Percentiles rank a stretch among this genome's conserved stretches.
Conservation (phyloP, 1,284 basidiomycete genomes). For the Inonotus hispidus region DNA sequence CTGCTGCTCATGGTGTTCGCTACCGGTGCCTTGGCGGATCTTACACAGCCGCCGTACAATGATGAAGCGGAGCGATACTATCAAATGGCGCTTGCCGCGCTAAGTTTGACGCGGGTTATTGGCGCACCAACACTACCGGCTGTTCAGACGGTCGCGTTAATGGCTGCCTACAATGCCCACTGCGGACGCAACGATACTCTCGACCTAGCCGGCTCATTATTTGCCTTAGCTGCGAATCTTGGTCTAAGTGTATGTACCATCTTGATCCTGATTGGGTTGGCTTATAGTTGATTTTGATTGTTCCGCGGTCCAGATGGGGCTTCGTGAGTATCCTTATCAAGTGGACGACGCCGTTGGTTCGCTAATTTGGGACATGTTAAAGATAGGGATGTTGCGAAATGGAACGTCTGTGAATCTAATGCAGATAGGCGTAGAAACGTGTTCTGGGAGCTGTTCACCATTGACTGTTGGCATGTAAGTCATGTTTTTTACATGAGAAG, state of each 20-base stretch:
- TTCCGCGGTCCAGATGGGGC: conserved; percentile 24
- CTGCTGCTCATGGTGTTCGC: conserved; percentile 23
- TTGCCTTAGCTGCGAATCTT: conserved; percentile 25
- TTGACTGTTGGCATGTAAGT: conserved; percentile 33
- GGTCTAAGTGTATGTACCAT: conserved; percentile 23
- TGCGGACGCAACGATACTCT: conserved; percentile 24
- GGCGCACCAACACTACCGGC: conserved; percentile 33
- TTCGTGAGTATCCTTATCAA: conserved; percentile 23
- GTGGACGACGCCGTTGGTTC: background rate
- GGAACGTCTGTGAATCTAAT: conserved; percentile 34
- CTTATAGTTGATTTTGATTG: background rate
- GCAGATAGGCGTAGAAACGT: conserved; percentile 37
- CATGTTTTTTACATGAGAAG: background rate
- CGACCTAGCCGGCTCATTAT: conserved; percentile 26
- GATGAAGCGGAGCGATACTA: conserved; percentile 26
- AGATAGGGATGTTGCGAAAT: conserved; percentile 41
- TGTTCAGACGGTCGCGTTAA: conserved; percentile 28
- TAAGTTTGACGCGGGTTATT: conserved; percentile 32
- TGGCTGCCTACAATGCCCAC: conserved; percentile 25
- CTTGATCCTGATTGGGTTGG: background rate
- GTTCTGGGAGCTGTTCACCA: conserved; percentile 40
- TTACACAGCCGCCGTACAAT: conserved; percentile 18
- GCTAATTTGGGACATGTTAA: background rate
- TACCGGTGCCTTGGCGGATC: conserved; percentile 22
- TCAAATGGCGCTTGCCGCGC: conserved; percentile 29